phyloP scores from a whole-genome alignment of 495 filamentous ascomycete species.

The Aspergillus asperescens region DNA sequence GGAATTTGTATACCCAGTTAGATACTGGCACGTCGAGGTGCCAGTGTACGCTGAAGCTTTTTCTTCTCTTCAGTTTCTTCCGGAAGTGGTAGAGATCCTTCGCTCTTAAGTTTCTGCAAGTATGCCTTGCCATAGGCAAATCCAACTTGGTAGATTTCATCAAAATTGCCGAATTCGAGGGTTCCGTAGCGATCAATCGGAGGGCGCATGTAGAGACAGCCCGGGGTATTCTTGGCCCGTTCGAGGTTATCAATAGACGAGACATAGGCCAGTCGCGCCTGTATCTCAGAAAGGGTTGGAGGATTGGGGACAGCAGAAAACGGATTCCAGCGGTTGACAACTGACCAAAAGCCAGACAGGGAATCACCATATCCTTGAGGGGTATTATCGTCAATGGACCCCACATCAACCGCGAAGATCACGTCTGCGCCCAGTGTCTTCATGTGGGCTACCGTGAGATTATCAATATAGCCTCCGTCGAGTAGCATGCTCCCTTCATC shows the following conservation, averaged over 20 bases:
- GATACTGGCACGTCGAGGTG: constrained; percentile 87
- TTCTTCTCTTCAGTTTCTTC: constrained; percentile 84
- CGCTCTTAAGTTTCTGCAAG: constrained; percentile 63
- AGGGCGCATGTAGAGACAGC: constrained; percentile 91
- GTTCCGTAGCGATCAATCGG: constrained; percentile 92
- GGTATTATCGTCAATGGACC: constrained; percentile 80
- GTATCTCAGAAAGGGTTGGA: constrained; percentile 92
- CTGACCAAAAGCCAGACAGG: constrained; percentile 91
- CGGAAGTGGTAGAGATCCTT: constrained; percentile 60
- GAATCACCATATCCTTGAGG: constrained; percentile 91
- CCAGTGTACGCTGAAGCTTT: constrained; percentile 86
- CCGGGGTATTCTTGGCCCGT: constrained; percentile 78
- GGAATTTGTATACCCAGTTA: constrained; percentile 2
- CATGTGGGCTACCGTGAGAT: constrained; percentile 95
- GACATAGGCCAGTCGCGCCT: constrained; percentile 90
- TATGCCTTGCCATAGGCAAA: constrained; percentile 80
- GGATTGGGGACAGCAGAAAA: constrained; percentile 83
- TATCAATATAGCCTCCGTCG: constrained; percentile 96
- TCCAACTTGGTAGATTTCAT: constrained; percentile 89
- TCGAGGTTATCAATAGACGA: constrained; percentile 89
- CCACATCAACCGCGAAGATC: constrained; percentile 95
- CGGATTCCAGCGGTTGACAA: constrained; percentile 94
- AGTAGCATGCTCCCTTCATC: constrained; percentile 95
- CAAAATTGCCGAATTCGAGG: constrained; percentile 93
- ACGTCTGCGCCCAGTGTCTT: constrained; percentile 86